phyloP scores from a whole-genome alignment of 306 rosid species.

The Fagus sylvatica region DNA sequence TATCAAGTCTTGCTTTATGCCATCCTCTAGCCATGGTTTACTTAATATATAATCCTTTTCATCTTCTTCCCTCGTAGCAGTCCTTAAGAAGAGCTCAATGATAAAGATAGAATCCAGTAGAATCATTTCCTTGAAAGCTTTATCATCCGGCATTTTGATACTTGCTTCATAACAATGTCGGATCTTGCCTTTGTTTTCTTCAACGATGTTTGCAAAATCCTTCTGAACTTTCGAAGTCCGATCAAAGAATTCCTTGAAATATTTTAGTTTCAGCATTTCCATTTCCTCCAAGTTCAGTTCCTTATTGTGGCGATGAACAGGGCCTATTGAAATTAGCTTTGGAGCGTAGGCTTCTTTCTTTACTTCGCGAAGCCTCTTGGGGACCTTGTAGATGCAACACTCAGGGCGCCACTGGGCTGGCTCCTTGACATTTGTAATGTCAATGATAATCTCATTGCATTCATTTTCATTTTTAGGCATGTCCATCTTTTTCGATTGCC shows the following conservation, averaged over 20 bases:
- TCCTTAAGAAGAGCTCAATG: neutral
- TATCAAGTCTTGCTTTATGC: neutral
- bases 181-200: neutral
- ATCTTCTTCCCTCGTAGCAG: neutral
- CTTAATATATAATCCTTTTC: neutral
- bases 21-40: neutral
- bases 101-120: neutral
- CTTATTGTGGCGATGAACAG: neutral
- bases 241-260: neutral
- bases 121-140: neutral
- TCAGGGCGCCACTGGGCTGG: neutral
- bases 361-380: conserved; percentile 13
- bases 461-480: neutral
- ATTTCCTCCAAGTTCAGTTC: neutral
- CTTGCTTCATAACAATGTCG: neutral
- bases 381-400: conserved; percentile 4
- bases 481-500: neutral
- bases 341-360: conserved; percentile 19
- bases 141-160: no score
- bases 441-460: neutral
- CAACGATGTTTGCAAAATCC: neutral
- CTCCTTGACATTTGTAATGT: neutral
- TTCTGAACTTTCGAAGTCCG: neutral
- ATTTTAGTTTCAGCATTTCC: neutral
- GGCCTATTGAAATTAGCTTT: conserved; percentile 26